phyloP scores from a whole-genome alignment of 805 yeast species.

The Kodamaea fukazawae region DNA sequence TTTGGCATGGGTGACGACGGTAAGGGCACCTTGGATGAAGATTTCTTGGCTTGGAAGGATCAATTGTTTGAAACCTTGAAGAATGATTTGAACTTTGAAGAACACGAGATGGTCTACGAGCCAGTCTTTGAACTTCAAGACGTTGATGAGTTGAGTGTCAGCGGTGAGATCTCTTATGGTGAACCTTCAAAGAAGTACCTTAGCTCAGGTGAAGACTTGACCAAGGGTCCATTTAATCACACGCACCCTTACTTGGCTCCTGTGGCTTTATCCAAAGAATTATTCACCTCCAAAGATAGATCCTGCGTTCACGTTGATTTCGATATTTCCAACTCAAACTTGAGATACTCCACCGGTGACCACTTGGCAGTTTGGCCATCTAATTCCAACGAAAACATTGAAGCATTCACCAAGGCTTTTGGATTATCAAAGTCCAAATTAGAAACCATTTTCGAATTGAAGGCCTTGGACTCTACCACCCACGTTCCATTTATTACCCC shows the following conservation, averaged over 20 bases:
- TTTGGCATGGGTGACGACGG: slow-evolving; percentile 96
- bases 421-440: slow-evolving; percentile 49
- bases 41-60: slow-evolving; percentile 91
- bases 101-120: slow-evolving; percentile 75
- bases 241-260: slow-evolving; percentile 81
- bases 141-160: slow-evolving; percentile 20
- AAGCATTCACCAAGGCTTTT: slow-evolving; percentile 61
- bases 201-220: slow-evolving; percentile 14
- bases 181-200: slow-evolving; percentile 66
- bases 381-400: slow-evolving; percentile 73
- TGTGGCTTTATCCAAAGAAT: slow-evolving; percentile 58
- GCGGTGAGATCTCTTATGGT: slow-evolving; percentile 51
- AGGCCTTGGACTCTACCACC: slow-evolving; percentile 67
- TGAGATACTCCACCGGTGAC: slow-evolving; percentile 92
- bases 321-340: slow-evolving; percentile 69
- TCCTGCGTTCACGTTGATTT: slow-evolving; percentile 89
- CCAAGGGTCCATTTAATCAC: slow-evolving; percentile 75
- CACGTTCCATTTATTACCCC: slow-evolving; percentile 69
- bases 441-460: slow-evolving; percentile 58
- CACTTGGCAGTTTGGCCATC: slow-evolving; percentile 95
- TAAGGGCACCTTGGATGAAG: slow-evolving; percentile 91
- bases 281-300: slow-evolving; percentile 63
- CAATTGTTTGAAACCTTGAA: slow-evolving; percentile 63
- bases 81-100: slow-evolving; percentile 63
- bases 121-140: slow-evolving; percentile 55